Conservation (phyloP, 331 rosid species). For the Acacia concinna region DNA sequence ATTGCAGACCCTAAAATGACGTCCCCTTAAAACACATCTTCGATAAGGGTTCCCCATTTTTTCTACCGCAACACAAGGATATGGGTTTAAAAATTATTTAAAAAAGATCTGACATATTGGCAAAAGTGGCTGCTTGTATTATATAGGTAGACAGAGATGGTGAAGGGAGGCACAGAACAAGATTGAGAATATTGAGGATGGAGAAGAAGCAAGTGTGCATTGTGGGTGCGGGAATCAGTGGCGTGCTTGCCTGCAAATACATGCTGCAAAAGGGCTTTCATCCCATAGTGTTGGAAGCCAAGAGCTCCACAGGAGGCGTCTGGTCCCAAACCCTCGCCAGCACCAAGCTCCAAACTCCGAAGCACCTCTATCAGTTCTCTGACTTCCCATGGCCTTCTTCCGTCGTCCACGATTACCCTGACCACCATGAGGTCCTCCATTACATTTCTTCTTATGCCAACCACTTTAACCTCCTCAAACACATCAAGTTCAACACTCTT, state of each 20-base stretch:
- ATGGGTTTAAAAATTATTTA: too few species aligned
- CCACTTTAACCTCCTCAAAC: conserved; percentile 50
- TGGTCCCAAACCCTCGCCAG: conserved; percentile 58
- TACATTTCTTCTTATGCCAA: conserved; percentile 52
- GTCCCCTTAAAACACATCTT: too few species aligned
- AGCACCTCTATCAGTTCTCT: conserved; percentile 46
- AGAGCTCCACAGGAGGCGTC: conserved; percentile 52
- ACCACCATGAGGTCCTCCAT: conserved; percentile 39
- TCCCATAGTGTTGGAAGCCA: conserved; percentile 59
- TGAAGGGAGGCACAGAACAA: neutral
- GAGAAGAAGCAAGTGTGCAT: conserved; percentile 43
- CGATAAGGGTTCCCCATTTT: too few species aligned
- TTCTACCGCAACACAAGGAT: too few species aligned
- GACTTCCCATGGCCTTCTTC: conserved; percentile 77
- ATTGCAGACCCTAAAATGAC: too few species aligned
- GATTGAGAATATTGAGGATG: conserved; percentile 15
- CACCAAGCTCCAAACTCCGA: conserved; percentile 69
- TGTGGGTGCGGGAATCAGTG: conserved; percentile 69
- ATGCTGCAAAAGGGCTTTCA: conserved; percentile 48
- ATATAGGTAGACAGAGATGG: too few species aligned
- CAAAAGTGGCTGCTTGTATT: too few species aligned
- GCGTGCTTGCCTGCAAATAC: conserved; percentile 72
- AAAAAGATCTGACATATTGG: too few species aligned
- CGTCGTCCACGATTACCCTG: conserved; percentile 39
- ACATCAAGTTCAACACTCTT: conserved; percentile 52